Evolutionary conservation across 352 stramenopile species (phyloP).

Genomic region (Peronospora destructor): DNA sequence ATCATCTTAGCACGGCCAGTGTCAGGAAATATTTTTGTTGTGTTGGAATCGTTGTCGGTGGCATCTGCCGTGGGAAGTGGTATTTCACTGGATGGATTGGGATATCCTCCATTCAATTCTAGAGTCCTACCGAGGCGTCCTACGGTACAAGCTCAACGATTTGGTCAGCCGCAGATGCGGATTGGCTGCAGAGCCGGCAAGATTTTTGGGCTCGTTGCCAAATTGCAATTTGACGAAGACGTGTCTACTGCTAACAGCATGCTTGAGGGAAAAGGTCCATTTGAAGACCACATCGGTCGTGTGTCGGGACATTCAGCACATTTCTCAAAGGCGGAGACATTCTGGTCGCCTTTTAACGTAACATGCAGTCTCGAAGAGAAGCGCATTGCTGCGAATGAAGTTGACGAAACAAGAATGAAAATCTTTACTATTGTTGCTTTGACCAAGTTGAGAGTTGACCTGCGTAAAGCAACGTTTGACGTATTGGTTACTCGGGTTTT

Average conservation of each 20-base stretch:
- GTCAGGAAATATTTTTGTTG: conserved; percentile 30
- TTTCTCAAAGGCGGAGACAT: conserved; percentile 25
- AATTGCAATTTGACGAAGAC: conserved; percentile 17
- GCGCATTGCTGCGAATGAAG: conserved; percentile 1
- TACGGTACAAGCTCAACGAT: conserved; percentile 38
- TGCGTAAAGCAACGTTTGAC: conserved; percentile 25
- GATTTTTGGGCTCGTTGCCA: conserved; percentile 36
- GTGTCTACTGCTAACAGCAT: conserved; percentile 1
- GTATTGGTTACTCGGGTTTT: conserved; percentile 12
- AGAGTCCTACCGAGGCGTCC: conserved; percentile 47
- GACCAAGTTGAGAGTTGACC: conserved; percentile 32
- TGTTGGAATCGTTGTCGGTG: conserved; percentile 44
- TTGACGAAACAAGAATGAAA: background rate
- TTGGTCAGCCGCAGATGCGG: conserved; percentile 35
- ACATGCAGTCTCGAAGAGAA: conserved; percentile 37
- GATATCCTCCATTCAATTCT: conserved; percentile 75
- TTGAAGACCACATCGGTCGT: conserved; percentile 30
- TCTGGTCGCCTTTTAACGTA: conserved; percentile 49
- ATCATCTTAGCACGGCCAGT: conserved; percentile 12
- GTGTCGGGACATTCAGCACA: conserved; percentile 6
- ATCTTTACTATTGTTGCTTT: conserved; percentile 15
- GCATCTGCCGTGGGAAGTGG: conserved; percentile 39
- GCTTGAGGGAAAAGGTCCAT: conserved; percentile 14
- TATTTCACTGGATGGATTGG: conserved; percentile 59
- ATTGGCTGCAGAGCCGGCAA: conserved; percentile 42